phyloP scores from a whole-genome alignment of 2,329 filamentous ascomycete genomes.

The Sordariomycetes sp. region DNA sequence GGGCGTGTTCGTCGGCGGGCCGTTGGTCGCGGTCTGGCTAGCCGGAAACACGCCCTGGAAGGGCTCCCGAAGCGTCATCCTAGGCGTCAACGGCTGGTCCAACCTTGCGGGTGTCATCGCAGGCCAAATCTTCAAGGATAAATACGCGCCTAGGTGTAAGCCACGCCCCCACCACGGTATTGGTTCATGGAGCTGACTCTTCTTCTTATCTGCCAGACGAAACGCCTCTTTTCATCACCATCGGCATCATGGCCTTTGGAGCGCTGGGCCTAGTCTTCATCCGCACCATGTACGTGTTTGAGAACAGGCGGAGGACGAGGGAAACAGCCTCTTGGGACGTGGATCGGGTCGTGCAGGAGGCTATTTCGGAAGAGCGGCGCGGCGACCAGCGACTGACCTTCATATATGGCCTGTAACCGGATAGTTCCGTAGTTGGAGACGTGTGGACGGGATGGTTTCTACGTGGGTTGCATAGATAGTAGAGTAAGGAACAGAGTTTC shows the following conservation, averaged over 20 bases:
- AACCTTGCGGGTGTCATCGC: conserved; percentile 14
- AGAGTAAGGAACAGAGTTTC: too few species aligned
- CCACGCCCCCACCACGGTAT: neutral
- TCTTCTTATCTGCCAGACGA: conserved; percentile 1
- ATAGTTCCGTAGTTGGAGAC: neutral
- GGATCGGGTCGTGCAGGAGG: conserved; percentile 3
- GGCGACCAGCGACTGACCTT: conserved; percentile 6
- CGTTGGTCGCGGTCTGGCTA: conserved; percentile 39
- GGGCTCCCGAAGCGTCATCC: conserved; percentile 26
- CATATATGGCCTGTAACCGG: conserved; percentile 1
- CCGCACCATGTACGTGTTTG: conserved; percentile 9
- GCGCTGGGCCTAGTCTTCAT: conserved; percentile 9
- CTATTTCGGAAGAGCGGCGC: conserved; percentile 3
- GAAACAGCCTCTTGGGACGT: conserved; percentile 9
- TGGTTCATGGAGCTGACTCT: neutral
- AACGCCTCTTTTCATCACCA: conserved; percentile 9
- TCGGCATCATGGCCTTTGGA: conserved; percentile 10
- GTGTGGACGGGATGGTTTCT: neutral
- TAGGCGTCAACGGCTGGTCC: conserved; percentile 44
- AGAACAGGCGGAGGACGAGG: conserved; percentile 8
- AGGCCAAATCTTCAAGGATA: conserved; percentile 13
- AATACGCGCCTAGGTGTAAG: conserved; percentile 11
- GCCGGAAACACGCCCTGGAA: conserved; percentile 41
- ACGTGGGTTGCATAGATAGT: neutral
- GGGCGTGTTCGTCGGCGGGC: conserved; percentile 33